Base-by-base conservation (phyloP, 129 eudicot species). In the Silybum marianum region DNA sequence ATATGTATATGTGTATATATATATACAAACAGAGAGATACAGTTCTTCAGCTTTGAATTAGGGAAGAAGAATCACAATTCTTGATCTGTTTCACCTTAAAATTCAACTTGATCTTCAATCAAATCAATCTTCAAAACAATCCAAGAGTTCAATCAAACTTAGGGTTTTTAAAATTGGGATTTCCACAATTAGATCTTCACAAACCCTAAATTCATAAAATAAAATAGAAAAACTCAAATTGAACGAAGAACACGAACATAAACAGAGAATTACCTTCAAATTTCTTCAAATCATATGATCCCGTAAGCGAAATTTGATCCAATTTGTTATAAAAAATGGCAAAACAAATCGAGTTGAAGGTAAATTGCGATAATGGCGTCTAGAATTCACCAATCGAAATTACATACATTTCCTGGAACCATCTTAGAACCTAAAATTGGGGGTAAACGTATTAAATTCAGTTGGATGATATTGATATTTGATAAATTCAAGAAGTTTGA, bases 191-290 rank as follows among this genome's bases (percentile, higher is more conserved):
- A 51, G 74, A 42, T 74, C 38, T 32, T 32, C 39, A 23, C 76
- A 39, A 21, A 72, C 10, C 76, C 76, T 72, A 72, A 10, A 71
- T 12, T 23, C 5, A 32, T 4, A 32, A 32, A 4, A 26, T 0
- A 3, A 42, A 42, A 10, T 8, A 0, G 11, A 9, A 44, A 36
- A 71, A 44, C 60, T 72, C 76, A 72, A 72, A 72, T 39, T 44
- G 19, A 38, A 72, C 60, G 11, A 72, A 72, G 9, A 71, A 10
- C 75, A 67, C 71, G 11, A 3, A 75, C 67, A 12, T 40, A 13
- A 73, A 62, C 21, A 44, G 40, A 69, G 18, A 44, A 46, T 46
- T 82, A 82, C 81, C 85, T 82, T 46, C 18, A 9, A 72, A 72
- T 34, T 21, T 25, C 60, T 71, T 23, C 66, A 23, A 36, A 46